Evolutionary conservation across 805 yeast genomes (phyloP).

Genomic region (Cyberlindnera bimundalis): DNA sequence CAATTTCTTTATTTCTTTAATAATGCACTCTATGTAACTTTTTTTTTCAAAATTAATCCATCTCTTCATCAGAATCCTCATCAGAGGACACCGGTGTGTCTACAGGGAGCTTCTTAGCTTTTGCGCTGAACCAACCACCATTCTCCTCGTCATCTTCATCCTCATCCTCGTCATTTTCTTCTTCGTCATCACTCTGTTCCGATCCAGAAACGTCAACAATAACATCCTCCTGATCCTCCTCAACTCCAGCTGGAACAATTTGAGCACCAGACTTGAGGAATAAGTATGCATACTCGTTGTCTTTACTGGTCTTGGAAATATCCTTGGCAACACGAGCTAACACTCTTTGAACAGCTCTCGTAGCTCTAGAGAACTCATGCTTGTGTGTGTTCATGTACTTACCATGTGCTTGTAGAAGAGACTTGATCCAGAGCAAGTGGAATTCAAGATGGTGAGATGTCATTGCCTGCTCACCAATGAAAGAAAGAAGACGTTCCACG

Average conservation of each 20-base stretch:
- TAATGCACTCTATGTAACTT: too few species aligned
- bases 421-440: constrained; percentile 75
- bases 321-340: constrained; percentile 73
- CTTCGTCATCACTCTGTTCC: constrained; percentile 14
- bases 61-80: constrained; percentile 11
- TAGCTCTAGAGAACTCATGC: constrained; percentile 56
- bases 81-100: constrained; percentile 10
- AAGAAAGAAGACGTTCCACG: constrained; percentile 59
- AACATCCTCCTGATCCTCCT: constrained; percentile 14
- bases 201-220: constrained; percentile 11
- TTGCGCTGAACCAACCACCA: constrained; percentile 28
- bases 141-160: constrained; percentile 23
- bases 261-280: constrained; percentile 41
- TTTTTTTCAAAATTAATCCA: constrained; percentile 12
- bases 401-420: constrained; percentile 71
- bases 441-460: constrained; percentile 84
- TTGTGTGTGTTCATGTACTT: constrained; percentile 60
- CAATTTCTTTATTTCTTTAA: too few species aligned
- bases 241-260: constrained; percentile 9
- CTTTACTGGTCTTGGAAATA: constrained; percentile 50
- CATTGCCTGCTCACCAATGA: constrained; percentile 63
- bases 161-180: constrained; percentile 13
- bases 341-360: constrained; percentile 73
- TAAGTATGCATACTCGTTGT: constrained; percentile 50
- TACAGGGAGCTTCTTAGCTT: constrained; percentile 11